A percentile compares a stretch with the other conserved stretches of the same genome.
These are phyloP conservation scores for Penicillium sp. DNA, from an alignment of 2,329 filamentous ascomycete species.

Conservation along the genomic window DNA sequence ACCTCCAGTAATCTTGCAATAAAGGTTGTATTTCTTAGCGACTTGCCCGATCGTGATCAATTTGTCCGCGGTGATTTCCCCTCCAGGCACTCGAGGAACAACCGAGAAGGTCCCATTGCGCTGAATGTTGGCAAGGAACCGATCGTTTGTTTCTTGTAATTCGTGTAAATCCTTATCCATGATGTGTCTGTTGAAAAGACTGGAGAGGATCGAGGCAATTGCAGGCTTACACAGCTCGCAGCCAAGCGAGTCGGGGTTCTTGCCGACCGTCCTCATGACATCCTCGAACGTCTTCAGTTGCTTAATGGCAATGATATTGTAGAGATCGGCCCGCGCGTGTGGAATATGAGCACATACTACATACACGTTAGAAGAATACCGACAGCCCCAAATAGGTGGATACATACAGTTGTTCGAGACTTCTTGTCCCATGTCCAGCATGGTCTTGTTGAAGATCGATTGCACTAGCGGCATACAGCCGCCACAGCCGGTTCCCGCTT, in stretches of 20 bases:
- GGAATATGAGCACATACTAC: slow-evolving; percentile 74
- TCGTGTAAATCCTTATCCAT: slow-evolving; percentile 63
- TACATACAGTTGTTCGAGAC: slow-evolving; percentile 62
- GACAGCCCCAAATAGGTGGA: no score
- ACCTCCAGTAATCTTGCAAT: slow-evolving; percentile 85
- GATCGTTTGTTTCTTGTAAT: slow-evolving; percentile 83
- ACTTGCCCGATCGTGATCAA: slow-evolving; percentile 75
- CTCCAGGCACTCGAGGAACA: slow-evolving; percentile 69
- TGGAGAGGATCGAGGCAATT: slow-evolving; percentile 70
- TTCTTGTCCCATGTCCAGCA: slow-evolving; percentile 75
- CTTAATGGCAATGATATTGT: slow-evolving; percentile 79
- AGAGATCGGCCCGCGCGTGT: slow-evolving; percentile 78
- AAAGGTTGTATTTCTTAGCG: slow-evolving; percentile 72
- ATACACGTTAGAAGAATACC: no score
- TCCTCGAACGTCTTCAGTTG: slow-evolving; percentile 61
- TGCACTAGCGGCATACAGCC: slow-evolving; percentile 83
- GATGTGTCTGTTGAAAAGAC: slow-evolving; percentile 73
- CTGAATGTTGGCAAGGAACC: slow-evolving; percentile 81
- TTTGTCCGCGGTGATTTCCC: slow-evolving; percentile 80
- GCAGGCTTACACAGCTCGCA: slow-evolving; percentile 83
- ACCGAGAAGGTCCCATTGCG: slow-evolving; percentile 86
- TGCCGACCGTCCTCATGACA: slow-evolving; percentile 71
- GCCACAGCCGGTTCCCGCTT: slow-evolving; percentile 85
- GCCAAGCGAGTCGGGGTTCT: slow-evolving; percentile 61
- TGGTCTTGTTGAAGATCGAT: slow-evolving; percentile 80